Evolutionary conservation across 495 filamentous ascomycete genomes (phyloP), one percentile per base, ranked within the genome.

Genomic region (Hypoxylon cercidicola): DNA sequence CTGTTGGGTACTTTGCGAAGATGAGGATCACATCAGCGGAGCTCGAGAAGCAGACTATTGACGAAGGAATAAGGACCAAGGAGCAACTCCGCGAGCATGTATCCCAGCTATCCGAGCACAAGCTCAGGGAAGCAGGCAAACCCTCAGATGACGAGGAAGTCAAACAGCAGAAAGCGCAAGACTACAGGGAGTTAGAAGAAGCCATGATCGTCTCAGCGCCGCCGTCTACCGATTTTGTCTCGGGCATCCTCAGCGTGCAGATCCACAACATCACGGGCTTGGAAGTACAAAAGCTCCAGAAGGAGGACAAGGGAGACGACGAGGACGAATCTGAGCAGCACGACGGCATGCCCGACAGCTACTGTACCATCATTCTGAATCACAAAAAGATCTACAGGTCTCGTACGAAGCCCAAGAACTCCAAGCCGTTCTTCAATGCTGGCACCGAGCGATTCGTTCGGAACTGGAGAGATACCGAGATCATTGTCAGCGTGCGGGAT

Each of bases 341-440:
- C 3, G 85, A 86, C 3, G 84, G 86, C 44, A 75, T 90, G 28
- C 89, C 89, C 0, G 85, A 85, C 13, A 80, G 84, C 25, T 92
- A 90, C 70, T 90, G 87, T 73, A 89, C 83, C 21, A 81, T 91
- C 63, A 88, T 91, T 45, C 71, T 91, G 47, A 89, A 91, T 66
- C 86, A 91, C 57, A 80, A 82, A 45, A 90, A 89, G 63, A 80
- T 90, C 23, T 92, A 88, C 72, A 84, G 79, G 55, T 90, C 89
- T 0, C 75, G 89, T 10, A 89, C 89, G 5, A 92, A 92, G 67
- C 89, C 89, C 4, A 91, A 90, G 78, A 91, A 89, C 55, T 81
- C 85, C 1, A 90, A 89, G 57, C 89, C 89, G 0, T 92, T 91
- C 72, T 91, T 90, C 81, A 92, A 91, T 63, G 89, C 89, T 0